Base-by-base conservation (phyloP, 306 rosid genomes). In the Argentina anserina region DNA sequence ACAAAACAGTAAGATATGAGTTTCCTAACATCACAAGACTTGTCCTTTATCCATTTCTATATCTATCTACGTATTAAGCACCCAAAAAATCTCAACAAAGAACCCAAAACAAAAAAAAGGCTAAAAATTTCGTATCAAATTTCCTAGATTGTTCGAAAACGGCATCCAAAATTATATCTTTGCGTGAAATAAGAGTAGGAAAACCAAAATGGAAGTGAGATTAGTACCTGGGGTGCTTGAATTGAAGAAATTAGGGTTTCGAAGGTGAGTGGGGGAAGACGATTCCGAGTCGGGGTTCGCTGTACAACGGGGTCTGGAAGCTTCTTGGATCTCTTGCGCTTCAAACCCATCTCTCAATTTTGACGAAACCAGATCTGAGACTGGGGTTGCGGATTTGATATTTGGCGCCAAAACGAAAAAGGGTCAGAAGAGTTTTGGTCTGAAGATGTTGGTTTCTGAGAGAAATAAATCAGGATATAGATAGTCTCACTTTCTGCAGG, bases 161-260 rank as follows among this genome's bases (percentile, higher is more conserved):
- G 33, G 14, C 10, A 43, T 33, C 62, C 50, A 50, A 69, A 11
- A 1, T 5, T n/a, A 33, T 31, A 46, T 29, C 17, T 46, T 14
- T 15, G 1, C 26, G 39, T 15, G 41, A 43, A 36, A 12, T 7
- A 34, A 18, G 12, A 68, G 33, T n/a, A 39, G 0, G 7, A 15
- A 47, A 34, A 46, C n/a, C 7, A 1, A 11, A 59, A 42, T 60
- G 15, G 26, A 39, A 7, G 50, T 7, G 33, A 15, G 50, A 21
- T 9, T 7, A 20, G 69, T 73, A 81, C 85, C 80, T 78, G n/a
- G 6, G 73, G 36, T 23, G 79, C 37, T 64, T 53, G 65, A 77
- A 81, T 47, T 46, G 76, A 60, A 36, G 77, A 70, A 23, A 74
- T 76, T 78, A 82, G 80, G 80, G 77, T 46, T 78, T 20, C 23